A percentile compares a stretch with the other conserved stretches of the same genome.
These are phyloP conservation scores for Eucalyptus dawsonii DNA, from an alignment of 345 rosid species.

Conservation along the genomic window DNA sequence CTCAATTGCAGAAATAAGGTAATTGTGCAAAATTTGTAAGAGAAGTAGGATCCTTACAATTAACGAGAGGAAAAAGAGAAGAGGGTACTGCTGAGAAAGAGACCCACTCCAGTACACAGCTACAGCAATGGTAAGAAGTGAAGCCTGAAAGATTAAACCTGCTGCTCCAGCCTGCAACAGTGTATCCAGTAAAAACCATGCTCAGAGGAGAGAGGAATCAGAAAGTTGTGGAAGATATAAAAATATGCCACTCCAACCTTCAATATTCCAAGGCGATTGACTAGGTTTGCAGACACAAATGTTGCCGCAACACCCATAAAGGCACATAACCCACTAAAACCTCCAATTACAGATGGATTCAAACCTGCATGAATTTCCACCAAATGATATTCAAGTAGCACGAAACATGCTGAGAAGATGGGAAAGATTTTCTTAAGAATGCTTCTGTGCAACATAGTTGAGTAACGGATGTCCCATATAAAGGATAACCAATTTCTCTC, in stretches of 20 bases:
- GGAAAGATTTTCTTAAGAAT: not conserved
- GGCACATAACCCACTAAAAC: slow-evolving; percentile 88
- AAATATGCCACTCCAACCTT: slow-evolving; percentile 17
- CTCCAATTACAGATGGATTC: slow-evolving; percentile 81
- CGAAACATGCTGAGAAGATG: not conserved
- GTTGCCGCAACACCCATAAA: slow-evolving; percentile 95
- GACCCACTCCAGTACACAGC: slow-evolving; percentile 67
- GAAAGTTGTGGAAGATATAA: not conserved
- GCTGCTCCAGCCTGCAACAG: slow-evolving; percentile 82
- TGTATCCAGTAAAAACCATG: not conserved
- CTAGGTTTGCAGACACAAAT: slow-evolving; percentile 68
- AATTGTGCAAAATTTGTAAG: not conserved
- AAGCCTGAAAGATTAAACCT: slow-evolving; percentile 79
- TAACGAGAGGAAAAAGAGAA: slow-evolving; percentile 62
- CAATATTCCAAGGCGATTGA: slow-evolving; percentile 60
- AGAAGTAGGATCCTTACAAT: slow-evolving; percentile 39
- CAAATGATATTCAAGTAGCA: not conserved
- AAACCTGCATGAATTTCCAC: slow-evolving; percentile 35
- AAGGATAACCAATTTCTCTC: not conserved
- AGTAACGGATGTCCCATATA: not conserved
- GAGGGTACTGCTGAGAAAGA: slow-evolving; percentile 55
- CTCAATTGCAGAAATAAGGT: not conserved
- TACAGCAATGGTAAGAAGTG: slow-evolving; percentile 65
- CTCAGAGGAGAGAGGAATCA: not conserved
- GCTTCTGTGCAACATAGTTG: not conserved